phyloP scores from a whole-genome alignment of 2,329 filamentous ascomycete species.

The Eutypella sp. region DNA sequence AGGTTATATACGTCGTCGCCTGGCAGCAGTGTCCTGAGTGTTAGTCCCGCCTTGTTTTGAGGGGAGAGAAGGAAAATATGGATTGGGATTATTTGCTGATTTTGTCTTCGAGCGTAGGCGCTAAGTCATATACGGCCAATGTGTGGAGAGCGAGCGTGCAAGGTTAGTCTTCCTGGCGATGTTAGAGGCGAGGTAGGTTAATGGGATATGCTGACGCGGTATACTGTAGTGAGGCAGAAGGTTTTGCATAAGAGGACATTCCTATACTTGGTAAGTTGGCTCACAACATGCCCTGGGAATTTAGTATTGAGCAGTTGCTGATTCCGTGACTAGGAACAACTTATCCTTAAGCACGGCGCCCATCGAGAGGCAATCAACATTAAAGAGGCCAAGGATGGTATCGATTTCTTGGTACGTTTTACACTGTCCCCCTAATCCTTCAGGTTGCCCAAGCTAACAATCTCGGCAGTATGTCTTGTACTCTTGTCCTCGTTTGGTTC shows the following conservation, averaged over 20 bases:
- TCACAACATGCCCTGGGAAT: too few relatives aligned
- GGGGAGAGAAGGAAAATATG: too few relatives aligned
- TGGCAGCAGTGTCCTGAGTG: constrained; percentile 94
- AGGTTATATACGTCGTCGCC: constrained; percentile 86
- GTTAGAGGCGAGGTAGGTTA: not conserved
- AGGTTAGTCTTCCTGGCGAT: constrained; percentile 51
- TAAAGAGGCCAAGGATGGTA: constrained; percentile 90
- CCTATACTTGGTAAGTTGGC: constrained; percentile 45
- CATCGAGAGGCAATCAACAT: constrained; percentile 96
- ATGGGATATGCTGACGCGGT: not conserved
- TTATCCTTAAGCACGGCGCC: constrained; percentile 90
- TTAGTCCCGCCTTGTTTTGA: too few relatives aligned
- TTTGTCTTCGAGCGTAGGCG: too few relatives aligned
- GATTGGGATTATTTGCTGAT: too few relatives aligned
- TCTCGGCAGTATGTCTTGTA: not conserved
- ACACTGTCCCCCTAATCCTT: not conserved
- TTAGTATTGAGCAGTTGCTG: not conserved
- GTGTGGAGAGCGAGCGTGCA: constrained; percentile 92
- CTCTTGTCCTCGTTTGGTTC: not conserved
- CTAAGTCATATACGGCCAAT: constrained; percentile 94
- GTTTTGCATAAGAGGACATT: constrained; percentile 85
- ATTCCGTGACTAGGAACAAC: constrained; percentile 56
- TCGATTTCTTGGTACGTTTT: constrained; percentile 69
- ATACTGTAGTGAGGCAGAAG: constrained; percentile 55
- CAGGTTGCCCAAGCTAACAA: not conserved